phyloP scores from a whole-genome alignment of 768 basidiomycete species.

The Strobilomyces echinocephalus region DNA sequence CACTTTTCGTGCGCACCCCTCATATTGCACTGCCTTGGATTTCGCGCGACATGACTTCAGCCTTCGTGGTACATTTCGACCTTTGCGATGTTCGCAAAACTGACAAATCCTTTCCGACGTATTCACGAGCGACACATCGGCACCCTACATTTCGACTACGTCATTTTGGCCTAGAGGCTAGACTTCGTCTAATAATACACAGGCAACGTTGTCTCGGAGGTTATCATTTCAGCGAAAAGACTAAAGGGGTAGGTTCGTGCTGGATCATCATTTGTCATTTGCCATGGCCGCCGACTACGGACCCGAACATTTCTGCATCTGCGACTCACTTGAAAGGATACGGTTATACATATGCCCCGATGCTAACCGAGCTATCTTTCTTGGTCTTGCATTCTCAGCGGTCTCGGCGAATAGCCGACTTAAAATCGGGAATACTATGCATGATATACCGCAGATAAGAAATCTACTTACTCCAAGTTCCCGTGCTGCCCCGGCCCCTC shows the following conservation, averaged over 20 bases:
- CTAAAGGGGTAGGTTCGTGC: no score
- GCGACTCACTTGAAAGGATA: neutral
- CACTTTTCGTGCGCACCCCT: no score
- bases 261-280: neutral
- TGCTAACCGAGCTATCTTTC: neutral
- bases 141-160: conserved; percentile 8
- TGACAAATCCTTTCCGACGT: neutral
- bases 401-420: no score
- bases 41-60: no score
- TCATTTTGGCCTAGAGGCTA: neutral
- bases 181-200: neutral
- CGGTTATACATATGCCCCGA: neutral
- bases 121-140: neutral
- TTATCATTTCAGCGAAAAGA: no score
- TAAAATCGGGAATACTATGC: no score
- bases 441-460: no score
- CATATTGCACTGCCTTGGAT: no score
- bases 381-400: neutral
- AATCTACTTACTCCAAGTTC: no score
- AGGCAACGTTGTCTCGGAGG: neutral
- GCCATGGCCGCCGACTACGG: neutral
- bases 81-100: no score
- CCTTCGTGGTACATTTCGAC: no score
- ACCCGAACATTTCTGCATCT: neutral
- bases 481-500: no score